These are phyloP conservation scores for Ustilago trichophora DNA, from an alignment of 1,284 basidiomycete species.

Conservation along the genomic window DNA sequence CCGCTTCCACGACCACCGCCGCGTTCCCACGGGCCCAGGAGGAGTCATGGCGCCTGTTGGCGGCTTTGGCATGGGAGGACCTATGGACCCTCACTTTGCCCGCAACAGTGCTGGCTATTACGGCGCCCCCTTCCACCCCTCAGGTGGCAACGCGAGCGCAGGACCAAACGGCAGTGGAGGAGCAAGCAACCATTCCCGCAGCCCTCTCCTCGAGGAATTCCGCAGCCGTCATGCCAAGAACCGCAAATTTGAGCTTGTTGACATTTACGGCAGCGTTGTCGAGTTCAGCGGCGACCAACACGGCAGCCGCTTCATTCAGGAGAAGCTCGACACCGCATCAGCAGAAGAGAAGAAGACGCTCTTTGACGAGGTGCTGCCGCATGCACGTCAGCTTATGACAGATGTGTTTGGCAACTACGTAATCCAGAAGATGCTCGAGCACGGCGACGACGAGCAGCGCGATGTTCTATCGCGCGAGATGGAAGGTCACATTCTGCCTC, in stretches of 20 bases:
- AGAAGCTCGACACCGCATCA: slow-evolving; percentile 72
- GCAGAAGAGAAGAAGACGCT: slow-evolving; percentile 72
- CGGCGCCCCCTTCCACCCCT: slow-evolving; percentile 6
- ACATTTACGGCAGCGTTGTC: slow-evolving; percentile 84
- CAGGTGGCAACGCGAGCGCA: neutral
- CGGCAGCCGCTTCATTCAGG: slow-evolving; percentile 73
- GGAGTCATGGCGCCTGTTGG: slow-evolving; percentile 36
- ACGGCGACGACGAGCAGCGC: slow-evolving; percentile 77
- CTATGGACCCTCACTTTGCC: slow-evolving; percentile 20
- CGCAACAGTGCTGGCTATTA: slow-evolving; percentile 19
- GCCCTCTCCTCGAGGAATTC: slow-evolving; percentile 58
- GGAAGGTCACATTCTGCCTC: slow-evolving; percentile 79
- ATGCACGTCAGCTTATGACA: slow-evolving; percentile 81
- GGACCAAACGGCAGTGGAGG: slow-evolving; percentile 1
- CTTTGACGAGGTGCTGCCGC: slow-evolving; percentile 91
- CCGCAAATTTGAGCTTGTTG: slow-evolving; percentile 70
- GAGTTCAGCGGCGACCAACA: slow-evolving; percentile 96
- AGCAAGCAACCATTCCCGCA: slow-evolving; percentile 13
- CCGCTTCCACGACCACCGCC: slow-evolving; percentile 38
- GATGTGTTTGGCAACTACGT: slow-evolving; percentile 96
- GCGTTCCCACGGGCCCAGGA: slow-evolving; percentile 40
- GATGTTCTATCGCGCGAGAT: slow-evolving; percentile 78
- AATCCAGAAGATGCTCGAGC: slow-evolving; percentile 94
- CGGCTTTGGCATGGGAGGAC: slow-evolving; percentile 14
- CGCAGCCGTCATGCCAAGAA: slow-evolving; percentile 45